Conservation (phyloP, 495 filamentous ascomycete genomes). For the Pseudevernia furfuracea region DNA sequence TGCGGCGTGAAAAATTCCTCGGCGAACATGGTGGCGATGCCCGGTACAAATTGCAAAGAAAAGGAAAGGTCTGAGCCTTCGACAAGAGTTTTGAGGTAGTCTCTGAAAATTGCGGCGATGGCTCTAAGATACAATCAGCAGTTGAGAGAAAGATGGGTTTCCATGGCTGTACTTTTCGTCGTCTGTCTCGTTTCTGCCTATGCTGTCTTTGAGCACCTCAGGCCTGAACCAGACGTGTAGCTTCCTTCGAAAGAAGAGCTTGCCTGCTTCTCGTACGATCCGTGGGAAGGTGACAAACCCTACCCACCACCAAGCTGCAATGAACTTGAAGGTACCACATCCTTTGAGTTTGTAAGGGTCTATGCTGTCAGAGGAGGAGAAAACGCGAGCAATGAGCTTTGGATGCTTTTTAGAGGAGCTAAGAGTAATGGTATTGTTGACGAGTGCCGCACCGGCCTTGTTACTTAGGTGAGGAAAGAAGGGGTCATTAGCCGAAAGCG, state of each 20-base stretch:
- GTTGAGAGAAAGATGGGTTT: background rate
- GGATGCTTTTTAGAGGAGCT: constrained; percentile 45
- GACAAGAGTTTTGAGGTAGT: constrained; percentile 44
- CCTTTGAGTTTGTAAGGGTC: constrained; percentile 41
- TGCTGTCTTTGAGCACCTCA: constrained; percentile 45
- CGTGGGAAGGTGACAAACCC: constrained; percentile 55
- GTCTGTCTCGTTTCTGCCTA: constrained; percentile 40
- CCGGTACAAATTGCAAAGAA: constrained; percentile 43
- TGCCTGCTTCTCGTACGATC: constrained; percentile 49
- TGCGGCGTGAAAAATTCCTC: constrained; percentile 35
- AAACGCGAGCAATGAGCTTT: constrained; percentile 49
- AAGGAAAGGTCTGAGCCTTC: constrained; percentile 34
- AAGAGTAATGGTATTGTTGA: constrained; percentile 51
- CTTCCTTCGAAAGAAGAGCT: constrained; percentile 44
- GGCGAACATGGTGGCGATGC: constrained; percentile 29
- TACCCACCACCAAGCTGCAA: constrained; percentile 54
- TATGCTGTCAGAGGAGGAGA: constrained; percentile 39
- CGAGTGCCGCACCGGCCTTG: constrained; percentile 28
- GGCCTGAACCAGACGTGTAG: constrained; percentile 53
- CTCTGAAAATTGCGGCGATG: constrained; percentile 45
- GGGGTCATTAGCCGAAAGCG: constrained; percentile 48
- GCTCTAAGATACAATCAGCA: constrained; percentile 21
- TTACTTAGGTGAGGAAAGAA: constrained; percentile 31
- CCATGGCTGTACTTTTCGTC: constrained; percentile 31
- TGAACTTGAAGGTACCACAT: constrained; percentile 39